Conservation (phyloP, 2,329 filamentous ascomycete genomes). For the Aspergillus brasiliensis region DNA sequence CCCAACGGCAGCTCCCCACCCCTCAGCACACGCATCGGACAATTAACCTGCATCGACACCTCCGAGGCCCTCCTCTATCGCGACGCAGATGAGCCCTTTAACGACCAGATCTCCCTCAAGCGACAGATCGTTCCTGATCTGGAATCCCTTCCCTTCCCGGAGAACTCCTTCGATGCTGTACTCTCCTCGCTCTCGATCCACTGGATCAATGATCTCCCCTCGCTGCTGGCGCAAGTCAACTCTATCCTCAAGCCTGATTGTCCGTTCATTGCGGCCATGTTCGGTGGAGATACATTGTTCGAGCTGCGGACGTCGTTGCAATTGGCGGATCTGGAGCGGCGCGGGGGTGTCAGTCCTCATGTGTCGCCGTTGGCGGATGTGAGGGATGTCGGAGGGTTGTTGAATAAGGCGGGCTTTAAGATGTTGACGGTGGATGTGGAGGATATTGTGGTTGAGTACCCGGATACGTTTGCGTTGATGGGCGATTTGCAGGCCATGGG, state of each 20-base stretch:
- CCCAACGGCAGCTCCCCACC: conserved; percentile 47
- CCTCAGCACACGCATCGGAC: conserved; percentile 69
- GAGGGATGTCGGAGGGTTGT: conserved; percentile 81
- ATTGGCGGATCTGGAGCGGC: conserved; percentile 84
- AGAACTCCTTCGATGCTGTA: conserved; percentile 82
- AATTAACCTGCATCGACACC: conserved; percentile 79
- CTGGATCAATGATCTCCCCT: conserved; percentile 96
- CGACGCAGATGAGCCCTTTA: conserved; percentile 68
- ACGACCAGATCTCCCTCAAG: conserved; percentile 69
- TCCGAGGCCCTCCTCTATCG: conserved; percentile 77
- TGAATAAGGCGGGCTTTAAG: conserved; percentile 88
- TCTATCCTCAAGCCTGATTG: conserved; percentile 82
- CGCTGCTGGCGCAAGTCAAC: conserved; percentile 81
- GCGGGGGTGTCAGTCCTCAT: conserved; percentile 88
- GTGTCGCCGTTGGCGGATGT: conserved; percentile 92
- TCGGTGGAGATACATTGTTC: conserved; percentile 90
- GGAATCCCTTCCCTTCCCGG: conserved; percentile 73
- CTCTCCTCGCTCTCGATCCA: conserved; percentile 87
- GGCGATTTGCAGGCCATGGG: conserved; percentile 94
- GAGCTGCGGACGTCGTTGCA: conserved; percentile 93
- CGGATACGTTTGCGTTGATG: conserved; percentile 87
- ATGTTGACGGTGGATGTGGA: conserved; percentile 96
- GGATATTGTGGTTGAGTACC: conserved; percentile 94
- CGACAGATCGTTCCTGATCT: conserved; percentile 69
- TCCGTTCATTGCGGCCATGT: conserved; percentile 94